phyloP scores from a whole-genome alignment of 148 eudicot genomes.

The Cornus controversa region DNA sequence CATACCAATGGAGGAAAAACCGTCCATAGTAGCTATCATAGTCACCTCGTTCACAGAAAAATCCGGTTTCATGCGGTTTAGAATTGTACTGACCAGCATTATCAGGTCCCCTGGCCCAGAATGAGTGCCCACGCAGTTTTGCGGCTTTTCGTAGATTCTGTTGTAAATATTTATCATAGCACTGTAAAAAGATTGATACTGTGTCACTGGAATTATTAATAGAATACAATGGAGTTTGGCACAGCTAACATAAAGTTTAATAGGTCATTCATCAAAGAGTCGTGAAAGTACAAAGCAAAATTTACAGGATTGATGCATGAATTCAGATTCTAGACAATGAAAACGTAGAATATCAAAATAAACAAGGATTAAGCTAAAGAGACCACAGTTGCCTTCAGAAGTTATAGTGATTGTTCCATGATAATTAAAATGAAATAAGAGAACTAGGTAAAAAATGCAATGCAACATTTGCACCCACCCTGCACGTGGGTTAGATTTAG shows the following conservation, averaged over 20 bases:
- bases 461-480: neutral
- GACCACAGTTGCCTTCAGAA: neutral
- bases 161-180: constrained; percentile 64
- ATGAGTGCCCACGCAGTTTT: constrained; percentile 57
- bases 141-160: constrained; percentile 65
- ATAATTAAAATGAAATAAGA: neutral
- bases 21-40: constrained; percentile 72
- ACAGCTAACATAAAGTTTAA: neutral
- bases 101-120: constrained; percentile 71
- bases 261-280: constrained; percentile 4
- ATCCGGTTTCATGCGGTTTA: constrained; percentile 58
- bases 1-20: constrained; percentile 68
- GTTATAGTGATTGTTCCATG: neutral
- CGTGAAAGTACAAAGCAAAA: neutral
- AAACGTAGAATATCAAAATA: neutral
- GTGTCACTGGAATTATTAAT: neutral
- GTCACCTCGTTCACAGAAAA: constrained; percentile 69
- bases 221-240: neutral
- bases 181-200: constrained; percentile 28
- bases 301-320: neutral
- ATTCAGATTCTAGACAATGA: neutral
- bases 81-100: constrained; percentile 70
- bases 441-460: neutral
- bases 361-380: neutral
- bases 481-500: neutral